These are phyloP conservation scores for Camelina laxa DNA, from an alignment of 345 rosid species.

Conservation along the genomic window DNA sequence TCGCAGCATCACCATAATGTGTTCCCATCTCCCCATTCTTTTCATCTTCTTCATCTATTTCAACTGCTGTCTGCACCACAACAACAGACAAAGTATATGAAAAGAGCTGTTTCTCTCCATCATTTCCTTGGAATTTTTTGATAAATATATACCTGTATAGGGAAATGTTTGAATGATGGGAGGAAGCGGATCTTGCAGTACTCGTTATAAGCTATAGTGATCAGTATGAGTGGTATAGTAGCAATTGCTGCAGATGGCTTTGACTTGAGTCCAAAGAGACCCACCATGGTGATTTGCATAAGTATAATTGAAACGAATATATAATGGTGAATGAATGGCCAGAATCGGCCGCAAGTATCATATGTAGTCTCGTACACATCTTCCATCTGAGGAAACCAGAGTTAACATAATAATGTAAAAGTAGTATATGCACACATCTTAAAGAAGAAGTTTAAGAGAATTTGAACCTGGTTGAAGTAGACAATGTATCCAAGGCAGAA, in stretches of 20 bases:
- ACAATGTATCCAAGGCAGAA: constrained; percentile 82
- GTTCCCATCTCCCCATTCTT: constrained; percentile 55
- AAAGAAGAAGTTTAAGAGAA: constrained; percentile 1
- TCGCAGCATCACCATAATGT: constrained; percentile 53
- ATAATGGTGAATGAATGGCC: constrained; percentile 86
- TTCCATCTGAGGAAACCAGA: constrained; percentile 55
- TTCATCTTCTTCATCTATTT: constrained; percentile 70
- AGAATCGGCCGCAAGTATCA: constrained; percentile 78
- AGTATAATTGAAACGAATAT: constrained; percentile 68
- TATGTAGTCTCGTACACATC: constrained; percentile 75
- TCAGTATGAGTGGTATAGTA: constrained; percentile 69
- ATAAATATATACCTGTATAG: constrained; percentile 59
- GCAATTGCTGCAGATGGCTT: constrained; percentile 84
- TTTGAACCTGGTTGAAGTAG: constrained; percentile 73
- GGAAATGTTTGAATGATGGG: constrained; percentile 62
- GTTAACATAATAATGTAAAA: constrained; percentile 15
- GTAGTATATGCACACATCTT: neutral
- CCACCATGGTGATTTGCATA: constrained; percentile 94
- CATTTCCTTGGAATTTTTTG: neutral
- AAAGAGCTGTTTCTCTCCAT: neutral
- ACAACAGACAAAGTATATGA: neutral
- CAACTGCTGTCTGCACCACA: constrained; percentile 65
- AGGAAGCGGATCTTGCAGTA: constrained; percentile 91
- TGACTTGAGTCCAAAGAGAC: constrained; percentile 88
- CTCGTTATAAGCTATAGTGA: constrained; percentile 76